These are phyloP conservation scores for Eucalyptus urophylla DNA, from an alignment of 345 rosid species.

Conservation along the genomic window DNA sequence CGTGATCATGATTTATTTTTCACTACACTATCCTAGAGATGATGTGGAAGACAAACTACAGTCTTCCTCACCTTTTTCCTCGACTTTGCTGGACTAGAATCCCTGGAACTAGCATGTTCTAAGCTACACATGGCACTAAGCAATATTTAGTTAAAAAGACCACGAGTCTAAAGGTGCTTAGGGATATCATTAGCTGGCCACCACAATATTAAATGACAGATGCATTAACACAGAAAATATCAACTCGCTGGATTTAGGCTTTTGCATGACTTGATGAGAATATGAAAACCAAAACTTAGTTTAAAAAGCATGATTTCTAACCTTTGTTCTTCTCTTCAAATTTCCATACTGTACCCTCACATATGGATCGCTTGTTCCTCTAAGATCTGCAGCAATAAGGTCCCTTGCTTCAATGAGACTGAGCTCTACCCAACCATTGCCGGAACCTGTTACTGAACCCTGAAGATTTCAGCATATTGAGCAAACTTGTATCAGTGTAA, in stretches of 20 bases:
- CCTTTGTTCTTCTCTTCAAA: conserved; percentile 84
- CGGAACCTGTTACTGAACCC: conserved; percentile 29
- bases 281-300: background rate
- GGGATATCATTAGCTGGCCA: background rate
- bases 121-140: background rate
- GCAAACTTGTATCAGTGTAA: background rate
- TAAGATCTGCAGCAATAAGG: conserved; percentile 83
- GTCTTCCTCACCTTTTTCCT: background rate
- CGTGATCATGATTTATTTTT: background rate
- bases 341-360: conserved; percentile 88
- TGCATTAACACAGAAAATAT: background rate
- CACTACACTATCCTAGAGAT: background rate
- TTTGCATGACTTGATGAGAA: background rate
- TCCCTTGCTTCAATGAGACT: conserved; percentile 82
- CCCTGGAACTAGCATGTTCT: background rate
- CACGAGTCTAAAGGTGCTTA: background rate
- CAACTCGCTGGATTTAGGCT: background rate
- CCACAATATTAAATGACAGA: background rate
- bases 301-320: background rate
- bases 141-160: background rate
- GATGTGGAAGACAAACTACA: background rate
- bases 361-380: conserved; percentile 98
- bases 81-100: background rate
- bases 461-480: conserved; percentile 8
- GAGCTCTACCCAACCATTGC: conserved; percentile 80